Evolutionary conservation across 495 filamentous ascomycete species (phyloP), one percentile per base, ranked within the genome.

Genomic region (Aspergillus conjunctus): DNA sequence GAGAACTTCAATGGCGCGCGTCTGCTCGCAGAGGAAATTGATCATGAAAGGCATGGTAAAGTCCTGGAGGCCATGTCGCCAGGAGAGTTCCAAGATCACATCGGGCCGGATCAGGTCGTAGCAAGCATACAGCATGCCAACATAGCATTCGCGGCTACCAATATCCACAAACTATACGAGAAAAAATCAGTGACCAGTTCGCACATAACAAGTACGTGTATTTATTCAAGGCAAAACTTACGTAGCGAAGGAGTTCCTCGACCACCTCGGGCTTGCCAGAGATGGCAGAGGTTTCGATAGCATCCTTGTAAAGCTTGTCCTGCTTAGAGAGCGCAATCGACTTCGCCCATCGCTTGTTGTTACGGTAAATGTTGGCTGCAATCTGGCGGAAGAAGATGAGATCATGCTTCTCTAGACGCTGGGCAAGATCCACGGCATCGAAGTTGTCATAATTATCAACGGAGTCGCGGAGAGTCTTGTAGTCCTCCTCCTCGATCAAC

Each of bases 21-120:
- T 91, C 74, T 97, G 93, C 73, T 96, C 91, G 74, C 86, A 88
- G 66, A 98, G 83, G 75, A 92, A 88, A 80, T 97, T 98, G 83
- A 99, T 98, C 92, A 99, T 95, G 81, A 92, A 99, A 15, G 95
- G 95, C 95, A 99, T 98, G 57, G 93, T 95, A 79, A 95, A 98
- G 81, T 99, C 95, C 62, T 88, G 86, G 37, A 99, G 87, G 54
- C 92, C 91, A 73, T 95, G 82, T 66, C 95, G 93, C 95, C 95
- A 99, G 55, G 93, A 97, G 53, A 99, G 81, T 79, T 99, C 95
- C 79, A 99, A 86, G 59, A 98, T 88, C 44, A 92, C 83, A 64
- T 96, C 89, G 12, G 95, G 88, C 17, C 89, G 90, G 69, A 99
- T 93, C 51, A 99, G 86, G 60, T 99, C 95, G 76, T 99, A 96